Evolutionary conservation across 306 rosid species (phyloP).

Genomic region (Spatholobus suberectus): DNA sequence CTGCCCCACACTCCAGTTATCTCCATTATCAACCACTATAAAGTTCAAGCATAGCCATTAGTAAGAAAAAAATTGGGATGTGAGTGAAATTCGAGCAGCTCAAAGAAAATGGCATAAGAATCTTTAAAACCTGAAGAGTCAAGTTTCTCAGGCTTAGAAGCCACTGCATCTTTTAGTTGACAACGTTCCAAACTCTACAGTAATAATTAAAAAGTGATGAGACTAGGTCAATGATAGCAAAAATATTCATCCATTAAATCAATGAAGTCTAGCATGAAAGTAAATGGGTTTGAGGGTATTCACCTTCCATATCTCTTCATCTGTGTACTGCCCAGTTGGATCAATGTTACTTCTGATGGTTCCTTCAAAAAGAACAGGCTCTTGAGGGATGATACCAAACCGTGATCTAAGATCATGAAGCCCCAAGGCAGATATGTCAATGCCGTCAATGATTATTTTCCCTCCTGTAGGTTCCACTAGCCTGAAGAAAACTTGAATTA

Average conservation of each 20-base stretch:
- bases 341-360: slow-evolving; percentile 91
- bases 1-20: slow-evolving; percentile 99
- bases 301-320: slow-evolving; percentile 98
- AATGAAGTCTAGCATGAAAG: not conserved
- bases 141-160: slow-evolving; percentile 81
- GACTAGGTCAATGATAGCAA: slow-evolving; percentile 5
- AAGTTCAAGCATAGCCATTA: not conserved
- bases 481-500: slow-evolving; percentile 93
- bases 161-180: slow-evolving; percentile 88
- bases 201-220: slow-evolving; percentile 18
- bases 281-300: not conserved
- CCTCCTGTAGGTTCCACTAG: slow-evolving; percentile 96
- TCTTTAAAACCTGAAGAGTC: slow-evolving; percentile 69
- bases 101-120: slow-evolving; percentile 16
- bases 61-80: not conserved
- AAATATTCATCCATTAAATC: not conserved
- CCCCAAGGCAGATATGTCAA: slow-evolving; percentile 73
- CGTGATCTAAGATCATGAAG: slow-evolving; percentile 96
- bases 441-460: slow-evolving; percentile 77
- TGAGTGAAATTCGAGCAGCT: slow-evolving; percentile 23
- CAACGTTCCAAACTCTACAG: slow-evolving; percentile 84
- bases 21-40: slow-evolving; percentile 85
- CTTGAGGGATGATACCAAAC: slow-evolving; percentile 96
- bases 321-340: slow-evolving; percentile 72
- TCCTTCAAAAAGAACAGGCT: slow-evolving; percentile 98